Conservation (phyloP, 768 basidiomycete species). For the Gymnopilus dilepis region DNA sequence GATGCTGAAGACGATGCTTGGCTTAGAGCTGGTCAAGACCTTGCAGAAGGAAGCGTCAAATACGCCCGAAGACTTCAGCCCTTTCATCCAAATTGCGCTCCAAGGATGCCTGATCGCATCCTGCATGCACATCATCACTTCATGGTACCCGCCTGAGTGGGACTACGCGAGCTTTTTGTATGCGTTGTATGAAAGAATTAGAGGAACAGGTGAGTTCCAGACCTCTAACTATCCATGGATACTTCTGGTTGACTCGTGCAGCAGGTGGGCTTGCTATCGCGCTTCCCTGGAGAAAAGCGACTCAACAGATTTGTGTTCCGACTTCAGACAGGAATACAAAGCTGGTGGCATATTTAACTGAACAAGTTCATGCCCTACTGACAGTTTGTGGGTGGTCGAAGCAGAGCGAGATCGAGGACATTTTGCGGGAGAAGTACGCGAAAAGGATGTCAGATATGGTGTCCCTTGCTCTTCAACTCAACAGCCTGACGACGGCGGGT, state of each 20-base stretch:
- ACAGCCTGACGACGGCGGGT: slow-evolving; percentile 31
- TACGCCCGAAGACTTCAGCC: slow-evolving; percentile 32
- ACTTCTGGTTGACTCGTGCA: neutral
- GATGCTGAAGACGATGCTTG: slow-evolving; percentile 38
- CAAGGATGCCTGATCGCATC: slow-evolving; percentile 46
- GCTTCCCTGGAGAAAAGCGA: slow-evolving; percentile 29
- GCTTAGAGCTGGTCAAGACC: slow-evolving; percentile 35
- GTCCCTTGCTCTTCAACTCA: slow-evolving; percentile 36
- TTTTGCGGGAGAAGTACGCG: slow-evolving; percentile 20
- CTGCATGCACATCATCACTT: slow-evolving; percentile 43
- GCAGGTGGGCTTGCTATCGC: slow-evolving; percentile 32
- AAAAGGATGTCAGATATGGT: slow-evolving; percentile 34
- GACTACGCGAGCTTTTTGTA: slow-evolving; percentile 45
- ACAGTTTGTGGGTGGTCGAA: slow-evolving; percentile 36
- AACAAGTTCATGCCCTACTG: slow-evolving; percentile 30
- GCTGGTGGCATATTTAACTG: slow-evolving; percentile 26
- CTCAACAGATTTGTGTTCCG: slow-evolving; percentile 29
- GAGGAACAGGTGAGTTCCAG: slow-evolving; percentile 37
- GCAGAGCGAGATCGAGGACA: slow-evolving; percentile 19
- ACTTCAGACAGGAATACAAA: slow-evolving; percentile 29
- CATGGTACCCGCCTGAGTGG: slow-evolving; percentile 50
- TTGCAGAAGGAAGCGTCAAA: slow-evolving; percentile 32
- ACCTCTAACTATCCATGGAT: neutral
- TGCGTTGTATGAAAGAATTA: slow-evolving; percentile 41
- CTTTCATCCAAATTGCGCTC: slow-evolving; percentile 43